A percentile compares a stretch with the other conserved stretches of the same genome.
Conservation (phyloP, 2,329 filamentous ascomycete genomes). For the Verticillium dahliae region DNA sequence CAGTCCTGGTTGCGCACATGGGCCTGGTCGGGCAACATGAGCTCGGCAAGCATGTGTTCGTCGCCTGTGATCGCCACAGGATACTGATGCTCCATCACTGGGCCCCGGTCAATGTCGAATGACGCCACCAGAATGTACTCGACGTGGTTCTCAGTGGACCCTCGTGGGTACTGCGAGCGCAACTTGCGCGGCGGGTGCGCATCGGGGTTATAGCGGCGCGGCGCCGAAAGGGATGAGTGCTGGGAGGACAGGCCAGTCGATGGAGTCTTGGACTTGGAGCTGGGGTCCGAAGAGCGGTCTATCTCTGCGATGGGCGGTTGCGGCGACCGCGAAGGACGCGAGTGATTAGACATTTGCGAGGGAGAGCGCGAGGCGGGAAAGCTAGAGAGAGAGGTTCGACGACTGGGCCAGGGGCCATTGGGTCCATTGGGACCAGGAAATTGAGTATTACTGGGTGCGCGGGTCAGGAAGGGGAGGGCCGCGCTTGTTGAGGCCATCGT, state of each 20-base stretch:
- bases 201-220: constrained; percentile 43
- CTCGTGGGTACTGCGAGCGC: constrained; percentile 70
- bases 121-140: constrained; percentile 97
- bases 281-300: constrained; percentile 52
- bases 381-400: constrained; percentile 56
- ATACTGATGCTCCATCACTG: constrained; percentile 98
- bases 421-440: neutral
- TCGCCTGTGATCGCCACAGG: constrained; percentile 92
- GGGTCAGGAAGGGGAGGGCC: constrained; percentile 34
- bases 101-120: constrained; percentile 93
- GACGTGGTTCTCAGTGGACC: constrained; percentile 82
- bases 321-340: constrained; percentile 48
- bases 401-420: constrained; percentile 20
- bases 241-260: constrained; percentile 52
- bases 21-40: constrained; percentile 96
- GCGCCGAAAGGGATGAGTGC: constrained; percentile 51
- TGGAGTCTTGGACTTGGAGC: constrained; percentile 52
- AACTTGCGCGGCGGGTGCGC: constrained; percentile 48
- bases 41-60: constrained; percentile 94
- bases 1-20: constrained; percentile 94
- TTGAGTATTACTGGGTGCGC: constrained; percentile 25
- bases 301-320: constrained; percentile 43
- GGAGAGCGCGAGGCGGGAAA: constrained; percentile 54
- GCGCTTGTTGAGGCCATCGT: constrained; percentile 33
- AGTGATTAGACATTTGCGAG: constrained; percentile 50